Percentiles rank a stretch among this genome's conserved stretches.
These are phyloP conservation scores for Rhodosporidiobolus odoratus DNA, from an alignment of 768 basidiomycete genomes.

Conservation along the genomic window DNA sequence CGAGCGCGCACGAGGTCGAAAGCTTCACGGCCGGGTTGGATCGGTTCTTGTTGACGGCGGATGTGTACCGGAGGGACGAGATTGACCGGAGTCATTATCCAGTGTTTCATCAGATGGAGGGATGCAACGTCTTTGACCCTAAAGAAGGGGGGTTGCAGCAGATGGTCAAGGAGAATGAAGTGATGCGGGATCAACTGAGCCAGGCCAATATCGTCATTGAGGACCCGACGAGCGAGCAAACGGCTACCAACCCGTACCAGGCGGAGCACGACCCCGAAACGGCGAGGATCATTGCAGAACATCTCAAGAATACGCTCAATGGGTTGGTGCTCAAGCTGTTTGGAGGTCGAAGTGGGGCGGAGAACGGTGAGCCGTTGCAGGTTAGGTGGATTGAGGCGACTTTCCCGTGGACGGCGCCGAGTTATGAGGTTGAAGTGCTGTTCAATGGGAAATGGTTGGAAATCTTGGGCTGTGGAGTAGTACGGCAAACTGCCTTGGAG, in stretches of 20 bases:
- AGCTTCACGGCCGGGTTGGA: slow-evolving; percentile 66
- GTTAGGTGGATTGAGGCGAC: slow-evolving; percentile 97
- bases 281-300: slow-evolving; percentile 68
- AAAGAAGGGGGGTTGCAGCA: slow-evolving; percentile 52
- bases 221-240: slow-evolving; percentile 68
- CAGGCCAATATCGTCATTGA: slow-evolving; percentile 75
- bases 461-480: slow-evolving; percentile 87
- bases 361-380: slow-evolving; percentile 63
- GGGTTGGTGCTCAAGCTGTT: slow-evolving; percentile 76
- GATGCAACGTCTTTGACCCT: slow-evolving; percentile 66
- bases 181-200: slow-evolving; percentile 58
- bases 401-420: slow-evolving; percentile 96
- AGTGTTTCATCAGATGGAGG: slow-evolving; percentile 98
- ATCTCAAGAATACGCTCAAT: slow-evolving; percentile 86
- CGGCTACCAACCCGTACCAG: slow-evolving; percentile 71
- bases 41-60: slow-evolving; percentile 85
- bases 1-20: slow-evolving; percentile 96
- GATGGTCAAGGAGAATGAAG: slow-evolving; percentile 64
- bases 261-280: slow-evolving; percentile 65
- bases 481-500: slow-evolving; percentile 80
- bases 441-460: slow-evolving; percentile 96
- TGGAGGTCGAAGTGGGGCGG: slow-evolving; percentile 50
- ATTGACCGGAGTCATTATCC: slow-evolving; percentile 96
- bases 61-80: slow-evolving; percentile 96
- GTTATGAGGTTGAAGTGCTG: slow-evolving; percentile 96